Evolutionary conservation across 1,139 yeast species (phyloP).

Genomic region (Pichia sp.): DNA sequence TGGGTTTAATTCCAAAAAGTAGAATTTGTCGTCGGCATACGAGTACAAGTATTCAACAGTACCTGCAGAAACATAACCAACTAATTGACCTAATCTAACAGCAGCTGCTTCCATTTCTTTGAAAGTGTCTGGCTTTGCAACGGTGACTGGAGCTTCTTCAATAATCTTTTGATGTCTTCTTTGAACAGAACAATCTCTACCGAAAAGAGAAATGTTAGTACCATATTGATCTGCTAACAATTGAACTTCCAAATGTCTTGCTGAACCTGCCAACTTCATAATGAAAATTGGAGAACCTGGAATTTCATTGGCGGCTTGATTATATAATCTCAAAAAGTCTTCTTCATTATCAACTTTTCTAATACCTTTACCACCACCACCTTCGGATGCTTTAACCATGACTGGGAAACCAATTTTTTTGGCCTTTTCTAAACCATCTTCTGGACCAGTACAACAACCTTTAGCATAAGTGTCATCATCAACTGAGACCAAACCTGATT

Average conservation of each 20-base stretch:
- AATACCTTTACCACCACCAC: slow-evolving; percentile 99
- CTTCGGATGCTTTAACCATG: slow-evolving; percentile 96
- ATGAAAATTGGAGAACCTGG: slow-evolving; percentile 96
- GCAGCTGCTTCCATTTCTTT: slow-evolving; percentile 93
- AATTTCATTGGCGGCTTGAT: slow-evolving; percentile 89
- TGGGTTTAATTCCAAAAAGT: slow-evolving; percentile 93
- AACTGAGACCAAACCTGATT: slow-evolving; percentile 79
- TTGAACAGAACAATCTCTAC: slow-evolving; percentile 94
- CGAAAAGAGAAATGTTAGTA: slow-evolving; percentile 85
- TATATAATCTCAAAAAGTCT: slow-evolving; percentile 60
- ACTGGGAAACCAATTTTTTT: slow-evolving; percentile 87
- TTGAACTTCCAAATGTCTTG: slow-evolving; percentile 94
- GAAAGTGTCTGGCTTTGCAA: slow-evolving; percentile 83
- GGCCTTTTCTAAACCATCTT: slow-evolving; percentile 83
- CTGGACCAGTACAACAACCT: slow-evolving; percentile 84
- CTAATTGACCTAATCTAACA: slow-evolving; percentile 89
- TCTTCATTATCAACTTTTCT: slow-evolving; percentile 80
- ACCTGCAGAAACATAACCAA: slow-evolving; percentile 67
- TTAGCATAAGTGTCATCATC: slow-evolving; percentile 70
- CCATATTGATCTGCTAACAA: slow-evolving; percentile 93
- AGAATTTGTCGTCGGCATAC: slow-evolving; percentile 87
- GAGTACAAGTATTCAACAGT: slow-evolving; percentile 35
- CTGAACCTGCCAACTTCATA: slow-evolving; percentile 91
- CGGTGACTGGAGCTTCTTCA: slow-evolving; percentile 95
- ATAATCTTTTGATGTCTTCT: slow-evolving; percentile 94